Evolutionary conservation across 169 alveolate genomes (phyloP).

Genomic region (Plasmodium malariae): DNA sequence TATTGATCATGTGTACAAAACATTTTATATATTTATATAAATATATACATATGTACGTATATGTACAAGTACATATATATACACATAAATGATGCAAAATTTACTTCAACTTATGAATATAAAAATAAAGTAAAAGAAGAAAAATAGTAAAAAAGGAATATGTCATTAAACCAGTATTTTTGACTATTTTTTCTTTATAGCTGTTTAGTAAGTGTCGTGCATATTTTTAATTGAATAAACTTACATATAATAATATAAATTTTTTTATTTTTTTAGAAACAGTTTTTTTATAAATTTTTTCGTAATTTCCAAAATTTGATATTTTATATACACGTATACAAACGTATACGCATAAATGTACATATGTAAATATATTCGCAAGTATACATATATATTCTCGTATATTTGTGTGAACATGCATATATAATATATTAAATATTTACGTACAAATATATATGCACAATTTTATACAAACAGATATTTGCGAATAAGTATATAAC

Average conservation of each 20-base stretch:
- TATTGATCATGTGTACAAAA: neutral
- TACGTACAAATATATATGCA: too few relatives aligned
- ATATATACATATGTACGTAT: too few relatives aligned
- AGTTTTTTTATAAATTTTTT: slow-evolving; percentile 15
- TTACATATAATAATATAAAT: neutral
- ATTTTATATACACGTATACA: neutral
- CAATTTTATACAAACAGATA: too few relatives aligned
- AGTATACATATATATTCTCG: slow-evolving; percentile 8
- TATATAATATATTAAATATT: too few relatives aligned
- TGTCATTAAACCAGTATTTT: too few relatives aligned
- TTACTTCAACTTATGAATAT: too few relatives aligned
- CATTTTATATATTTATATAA: neutral
- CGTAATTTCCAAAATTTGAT: slow-evolving; percentile 14
- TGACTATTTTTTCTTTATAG: too few relatives aligned
- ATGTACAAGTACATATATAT: too few relatives aligned
- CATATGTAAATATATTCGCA: neutral
- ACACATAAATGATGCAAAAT: neutral
- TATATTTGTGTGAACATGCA: too few relatives aligned
- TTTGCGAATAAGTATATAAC: too few relatives aligned
- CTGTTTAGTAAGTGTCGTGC: neutral
- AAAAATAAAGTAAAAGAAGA: too few relatives aligned
- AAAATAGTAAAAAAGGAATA: too few relatives aligned
- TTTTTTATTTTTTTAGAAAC: slow-evolving; percentile 17
- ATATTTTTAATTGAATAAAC: slow-evolving; percentile 11
- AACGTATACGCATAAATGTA: neutral